Base-by-base conservation (phyloP, 495 filamentous ascomycete species). In the Penicillium atrosanguineum region DNA sequence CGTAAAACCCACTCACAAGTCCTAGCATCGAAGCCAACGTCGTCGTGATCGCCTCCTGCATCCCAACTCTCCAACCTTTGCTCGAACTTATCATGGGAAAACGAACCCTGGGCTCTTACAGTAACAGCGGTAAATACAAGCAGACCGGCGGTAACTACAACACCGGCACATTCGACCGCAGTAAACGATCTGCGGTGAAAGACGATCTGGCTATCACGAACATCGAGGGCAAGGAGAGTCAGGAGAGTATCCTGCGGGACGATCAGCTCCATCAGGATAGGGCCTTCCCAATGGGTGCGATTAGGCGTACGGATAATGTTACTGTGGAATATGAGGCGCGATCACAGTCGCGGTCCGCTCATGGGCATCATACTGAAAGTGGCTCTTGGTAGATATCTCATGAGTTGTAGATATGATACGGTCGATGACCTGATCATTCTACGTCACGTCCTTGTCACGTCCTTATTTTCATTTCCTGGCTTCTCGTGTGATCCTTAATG, bases 11-110 rank as follows among this genome's bases (percentile, higher is more conserved):
- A 39, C 37, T 39, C n/a, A 39, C 37, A 12, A 39, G 2, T 19
- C 37, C 36, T 8, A 74, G 71, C 36, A 60, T 76, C 46, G 73
- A 76, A 61, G 65, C 72, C 51, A 55, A 74, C 60, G 57, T 74
- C 49, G 69, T 74, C 46, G 61, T 72, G 31, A 69, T 76, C 44
- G 70, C 70, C 25, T 70, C 72, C 19, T 73, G 73, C 64, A 73
- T 76, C 26, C 73, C 73, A 6, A 72, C 69, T 46, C 57, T 76
- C 7, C 71, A 70, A 42, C 73, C 72, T 3, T 55, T 76, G 18
- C 60, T 73, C 38, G 72, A 75, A 44, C 50, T 71, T 6, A 53
- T 73, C 34, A 50, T 75, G 38, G 70, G 68, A 2, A 70, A 63
- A 44, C 64, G 65, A 25, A 55, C 44, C 5, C 34, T 65, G 11